Percentiles rank a stretch among this genome's conserved stretches.
phyloP scores from a whole-genome alignment of 306 rosid genomes.

The Heteromeles arbutifolia region DNA sequence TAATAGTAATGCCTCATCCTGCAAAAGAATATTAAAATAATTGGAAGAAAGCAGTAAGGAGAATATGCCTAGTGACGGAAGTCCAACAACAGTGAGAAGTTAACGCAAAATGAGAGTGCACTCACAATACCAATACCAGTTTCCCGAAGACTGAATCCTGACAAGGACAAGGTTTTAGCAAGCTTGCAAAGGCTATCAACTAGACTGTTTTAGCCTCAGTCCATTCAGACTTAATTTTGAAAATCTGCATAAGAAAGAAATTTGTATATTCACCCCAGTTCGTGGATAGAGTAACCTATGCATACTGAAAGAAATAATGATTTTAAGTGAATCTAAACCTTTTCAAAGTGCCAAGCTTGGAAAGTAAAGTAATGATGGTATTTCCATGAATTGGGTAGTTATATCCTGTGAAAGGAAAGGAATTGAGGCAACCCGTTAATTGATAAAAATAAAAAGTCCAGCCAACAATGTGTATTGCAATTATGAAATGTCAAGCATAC shows the following conservation, averaged over 20 bases:
- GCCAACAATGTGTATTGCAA: too few relatives aligned
- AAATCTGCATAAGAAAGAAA: too few relatives aligned
- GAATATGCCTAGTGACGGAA: conserved; percentile 13
- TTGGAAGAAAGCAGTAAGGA: conserved; percentile 6
- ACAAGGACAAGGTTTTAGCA: conserved; percentile 47
- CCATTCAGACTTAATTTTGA: conserved; percentile 71
- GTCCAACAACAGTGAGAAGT: neutral
- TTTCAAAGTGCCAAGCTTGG: too few relatives aligned
- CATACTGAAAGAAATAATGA: too few relatives aligned
- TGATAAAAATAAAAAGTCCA: too few relatives aligned
- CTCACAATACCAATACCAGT: conserved; percentile 84
- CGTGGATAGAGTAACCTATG: too few relatives aligned
- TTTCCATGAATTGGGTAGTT: too few relatives aligned
- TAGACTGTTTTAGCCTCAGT: conserved; percentile 68
- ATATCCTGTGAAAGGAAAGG: too few relatives aligned
- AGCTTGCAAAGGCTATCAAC: conserved; percentile 67
- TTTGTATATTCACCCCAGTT: too few relatives aligned
- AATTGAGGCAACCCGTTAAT: too few relatives aligned
- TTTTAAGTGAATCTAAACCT: too few relatives aligned
- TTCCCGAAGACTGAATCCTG: conserved; percentile 65
- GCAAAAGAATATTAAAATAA: conserved; percentile 24
- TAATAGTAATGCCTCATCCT: conserved; percentile 62
- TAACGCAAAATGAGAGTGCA: conserved; percentile 17
- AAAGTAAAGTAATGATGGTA: conserved; percentile 51
- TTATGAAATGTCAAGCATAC: conserved; percentile 31